Conservation (phyloP, 1,284 basidiomycete genomes). For the Cutaneotrichosporon sp. region DNA sequence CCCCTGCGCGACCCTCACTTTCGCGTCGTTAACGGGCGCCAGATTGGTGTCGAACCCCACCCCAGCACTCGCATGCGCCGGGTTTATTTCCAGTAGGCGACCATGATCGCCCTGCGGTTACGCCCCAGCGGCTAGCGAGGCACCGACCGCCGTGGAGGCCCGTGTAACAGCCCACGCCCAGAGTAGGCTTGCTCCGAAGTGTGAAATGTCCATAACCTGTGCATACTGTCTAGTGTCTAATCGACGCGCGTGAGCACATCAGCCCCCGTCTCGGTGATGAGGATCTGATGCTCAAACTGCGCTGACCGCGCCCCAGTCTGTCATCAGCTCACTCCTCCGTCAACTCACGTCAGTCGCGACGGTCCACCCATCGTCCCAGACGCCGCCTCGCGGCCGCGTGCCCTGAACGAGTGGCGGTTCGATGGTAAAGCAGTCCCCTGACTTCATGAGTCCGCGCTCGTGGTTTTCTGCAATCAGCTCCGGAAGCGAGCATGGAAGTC, state of each 20-base stretch:
- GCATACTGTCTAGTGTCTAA: neutral
- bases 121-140: no score
- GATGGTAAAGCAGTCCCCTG: constrained; percentile 85
- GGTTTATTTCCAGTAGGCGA: neutral
- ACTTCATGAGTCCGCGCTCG: constrained; percentile 72
- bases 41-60: no score
- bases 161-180: neutral
- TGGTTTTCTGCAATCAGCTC: constrained; percentile 62
- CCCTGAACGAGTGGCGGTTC: constrained; percentile 82
- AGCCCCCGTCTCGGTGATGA: constrained; percentile 71
- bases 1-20: no score
- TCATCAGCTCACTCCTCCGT: constrained; percentile 30
- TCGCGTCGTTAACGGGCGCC: no score
- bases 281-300: constrained; percentile 81
- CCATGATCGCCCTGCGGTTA: no score
- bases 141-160: no score
- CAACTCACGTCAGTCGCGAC: constrained; percentile 69
- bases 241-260: constrained; percentile 61
- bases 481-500: neutral
- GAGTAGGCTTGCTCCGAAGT: neutral
- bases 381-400: constrained; percentile 62
- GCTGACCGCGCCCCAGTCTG: constrained; percentile 68
- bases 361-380: constrained; percentile 87
- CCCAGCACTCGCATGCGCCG: no score
- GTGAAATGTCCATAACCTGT: neutral